Conservation (phyloP, 2,329 filamentous ascomycete genomes). For the Nemania diffusa region DNA sequence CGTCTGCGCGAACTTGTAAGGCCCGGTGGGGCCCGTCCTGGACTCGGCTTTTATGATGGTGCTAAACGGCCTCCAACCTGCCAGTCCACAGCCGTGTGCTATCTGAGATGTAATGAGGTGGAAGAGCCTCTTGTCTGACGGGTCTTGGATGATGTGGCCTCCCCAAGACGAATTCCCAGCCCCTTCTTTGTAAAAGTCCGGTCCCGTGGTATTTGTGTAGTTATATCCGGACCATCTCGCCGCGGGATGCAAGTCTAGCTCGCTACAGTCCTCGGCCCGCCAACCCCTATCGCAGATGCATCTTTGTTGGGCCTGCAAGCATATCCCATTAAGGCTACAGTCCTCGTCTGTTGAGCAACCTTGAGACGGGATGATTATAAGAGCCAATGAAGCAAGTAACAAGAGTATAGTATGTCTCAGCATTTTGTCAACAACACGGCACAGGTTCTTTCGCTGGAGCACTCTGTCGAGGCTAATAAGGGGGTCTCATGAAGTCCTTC, state of each 20-base stretch:
- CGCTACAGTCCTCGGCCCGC: slow-evolving; percentile 56
- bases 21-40: slow-evolving; percentile 54
- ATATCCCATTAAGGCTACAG: slow-evolving; percentile 55
- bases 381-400: not conserved
- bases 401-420: not conserved
- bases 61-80: slow-evolving; percentile 59
- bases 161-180: slow-evolving; percentile 59
- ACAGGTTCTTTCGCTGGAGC: not conserved
- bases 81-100: slow-evolving; percentile 56
- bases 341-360: slow-evolving; percentile 44
- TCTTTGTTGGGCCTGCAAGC: slow-evolving; percentile 37
- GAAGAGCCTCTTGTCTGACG: slow-evolving; percentile 50
- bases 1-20: slow-evolving; percentile 55
- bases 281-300: slow-evolving; percentile 55
- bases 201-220: slow-evolving; percentile 50
- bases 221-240: slow-evolving; percentile 58
- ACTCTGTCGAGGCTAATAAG: not conserved
- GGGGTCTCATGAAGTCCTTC: not conserved
- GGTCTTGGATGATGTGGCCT: slow-evolving; percentile 58
- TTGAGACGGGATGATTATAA: slow-evolving; percentile 10
- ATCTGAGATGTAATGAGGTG: slow-evolving; percentile 60
- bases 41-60: slow-evolving; percentile 59
- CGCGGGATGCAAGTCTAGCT: slow-evolving; percentile 57
- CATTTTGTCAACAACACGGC: slow-evolving; percentile 2
- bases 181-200: slow-evolving; percentile 43